A percentile compares a stretch with the other conserved stretches of the same genome.
These are phyloP conservation scores for Umbelopsis sp. DNA, from an alignment of 192 early-diverging fungal genomes.

Conservation along the genomic window DNA sequence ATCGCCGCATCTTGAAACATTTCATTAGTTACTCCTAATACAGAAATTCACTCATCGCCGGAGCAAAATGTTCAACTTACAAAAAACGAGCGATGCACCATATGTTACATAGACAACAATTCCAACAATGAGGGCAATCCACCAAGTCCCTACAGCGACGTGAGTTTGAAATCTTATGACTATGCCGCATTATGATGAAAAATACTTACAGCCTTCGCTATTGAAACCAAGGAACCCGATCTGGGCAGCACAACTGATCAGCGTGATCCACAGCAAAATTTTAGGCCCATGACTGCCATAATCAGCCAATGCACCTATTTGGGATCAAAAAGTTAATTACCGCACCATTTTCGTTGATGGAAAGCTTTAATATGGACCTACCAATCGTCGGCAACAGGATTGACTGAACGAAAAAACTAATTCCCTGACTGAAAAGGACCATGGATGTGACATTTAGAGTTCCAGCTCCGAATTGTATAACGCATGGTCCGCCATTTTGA, in stretches of 20 bases:
- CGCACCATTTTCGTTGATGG: too few species aligned
- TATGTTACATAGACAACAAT: constrained; percentile 30
- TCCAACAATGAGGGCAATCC: constrained; percentile 17
- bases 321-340: too few species aligned
- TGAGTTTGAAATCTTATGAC: background rate
- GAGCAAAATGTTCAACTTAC: background rate
- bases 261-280: constrained; percentile 21
- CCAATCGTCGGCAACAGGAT: constrained; percentile 31
- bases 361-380: too few species aligned
- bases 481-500: background rate
- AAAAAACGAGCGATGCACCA: constrained; percentile 30
- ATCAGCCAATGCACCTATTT: constrained; percentile 25
- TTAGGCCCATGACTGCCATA: constrained; percentile 24
- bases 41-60: background rate
- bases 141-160: constrained; percentile 13
- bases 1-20: constrained; percentile 1
- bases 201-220: constrained; percentile 15
- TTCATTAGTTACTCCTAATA: background rate
- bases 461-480: constrained; percentile 15
- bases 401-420: constrained; percentile 34
- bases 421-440: constrained; percentile 31
- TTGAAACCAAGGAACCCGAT: constrained; percentile 19
- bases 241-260: constrained; percentile 30
- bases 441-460: constrained; percentile 30
- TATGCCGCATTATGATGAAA: background rate